Evolutionary conservation across 352 stramenopile genomes (phyloP), one percentile per base, ranked within the genome.

Genomic region (Pythium aquatile): DNA sequence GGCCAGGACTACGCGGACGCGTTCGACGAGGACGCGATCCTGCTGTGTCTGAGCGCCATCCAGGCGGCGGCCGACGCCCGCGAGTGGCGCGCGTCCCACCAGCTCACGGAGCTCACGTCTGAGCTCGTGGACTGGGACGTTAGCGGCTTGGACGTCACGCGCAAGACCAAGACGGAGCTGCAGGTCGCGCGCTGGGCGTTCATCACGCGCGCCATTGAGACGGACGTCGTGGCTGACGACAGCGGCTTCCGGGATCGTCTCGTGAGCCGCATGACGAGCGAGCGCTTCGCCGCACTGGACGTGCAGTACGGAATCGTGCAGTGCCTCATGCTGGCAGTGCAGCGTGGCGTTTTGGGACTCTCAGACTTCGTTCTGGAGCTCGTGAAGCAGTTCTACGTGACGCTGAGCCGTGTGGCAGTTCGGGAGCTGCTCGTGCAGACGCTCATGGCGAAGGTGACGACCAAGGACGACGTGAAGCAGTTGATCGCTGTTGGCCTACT

Each of bases 381-480:
- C 16, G 44, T 87, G 44, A 90, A 91, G 71, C 84, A 93, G 51
- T 78, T 90, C 55, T 93, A 91, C 59, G 81, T 90, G 66, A 90
- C 79, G 37, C 65, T 90, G 10, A n/a, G 39, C 0, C 63, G 70
- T 30, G 35, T 47, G 44, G 29, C 47, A 2, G 51, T 72, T 30
- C 78, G 77, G 16, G 57, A 76, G 16, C 51, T 68, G 33, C 59
- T 91, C 14, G 70, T 76, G 16, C 51, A 63, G 13, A 71, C 59
- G 8, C 54, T 93, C 10, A 26, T 55, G n/a, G 57, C 51, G 16
- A 28, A 77, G 2, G 51, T 87, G 10, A 55, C 14, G 24, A 75
- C 48, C 6, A 91, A 89, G 32, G 70, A 82, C 16, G 63, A 84
- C 30, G 77, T 75, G 11, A 93, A 93, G 58, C 53, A 61, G 5